These are phyloP conservation scores for Fusarium domesticum DNA, from an alignment of 2,329 filamentous ascomycete genomes.

Conservation along the genomic window DNA sequence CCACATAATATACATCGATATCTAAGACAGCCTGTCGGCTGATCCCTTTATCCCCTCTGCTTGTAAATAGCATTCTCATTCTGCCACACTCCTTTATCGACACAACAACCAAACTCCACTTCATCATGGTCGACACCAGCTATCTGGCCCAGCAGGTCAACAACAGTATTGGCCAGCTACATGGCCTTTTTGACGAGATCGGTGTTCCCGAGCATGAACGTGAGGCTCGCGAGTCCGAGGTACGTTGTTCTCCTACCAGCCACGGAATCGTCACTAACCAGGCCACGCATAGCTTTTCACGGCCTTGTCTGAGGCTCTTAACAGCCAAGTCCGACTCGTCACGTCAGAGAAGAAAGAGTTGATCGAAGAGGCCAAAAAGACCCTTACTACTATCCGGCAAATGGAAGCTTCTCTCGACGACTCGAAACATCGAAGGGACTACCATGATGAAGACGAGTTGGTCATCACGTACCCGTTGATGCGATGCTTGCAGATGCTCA, in stretches of 20 bases:
- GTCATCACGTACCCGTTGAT: conserved; percentile 80
- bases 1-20: conserved; percentile 5
- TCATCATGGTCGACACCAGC: conserved; percentile 72
- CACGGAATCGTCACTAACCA: conserved; percentile 7
- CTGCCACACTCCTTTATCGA: conserved; percentile 13
- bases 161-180: conserved; percentile 86
- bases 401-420: conserved; percentile 92
- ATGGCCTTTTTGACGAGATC: conserved; percentile 95
- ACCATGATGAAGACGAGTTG: conserved; percentile 65
- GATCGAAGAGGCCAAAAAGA: conserved; percentile 82
- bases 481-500: conserved; percentile 73
- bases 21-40: conserved; percentile 7
- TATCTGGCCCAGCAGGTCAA: conserved; percentile 95
- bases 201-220: conserved; percentile 92
- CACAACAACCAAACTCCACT: conserved; percentile 10
- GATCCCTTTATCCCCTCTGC: conserved; percentile 7
- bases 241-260: conserved; percentile 41
- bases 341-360: conserved; percentile 85
- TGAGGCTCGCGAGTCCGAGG: conserved; percentile 84
- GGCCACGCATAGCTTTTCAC: conserved; percentile 69
- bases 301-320: conserved; percentile 85
- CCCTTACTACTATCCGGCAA: conserved; percentile 83
- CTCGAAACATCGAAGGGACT: conserved; percentile 60
- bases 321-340: conserved; percentile 83
- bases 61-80: conserved; percentile 14